Percentiles rank a stretch among this genome's conserved stretches.
Evolutionary conservation across 225 moss, liverwort and hornwort species (phyloP).

Genomic region (Asterella californica): DNA sequence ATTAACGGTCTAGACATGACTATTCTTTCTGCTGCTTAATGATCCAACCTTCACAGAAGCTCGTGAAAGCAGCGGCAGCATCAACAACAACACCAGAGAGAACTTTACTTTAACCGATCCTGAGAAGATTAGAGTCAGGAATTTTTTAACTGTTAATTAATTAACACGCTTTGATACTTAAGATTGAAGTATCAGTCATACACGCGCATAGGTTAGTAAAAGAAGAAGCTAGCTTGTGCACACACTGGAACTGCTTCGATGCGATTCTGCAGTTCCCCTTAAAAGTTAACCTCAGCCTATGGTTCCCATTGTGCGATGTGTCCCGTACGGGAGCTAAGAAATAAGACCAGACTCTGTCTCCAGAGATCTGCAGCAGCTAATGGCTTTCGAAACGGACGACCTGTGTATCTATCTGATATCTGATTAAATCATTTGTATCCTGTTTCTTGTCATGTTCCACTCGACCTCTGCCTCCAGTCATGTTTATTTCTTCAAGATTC

Average conservation of each 20-base stretch:
- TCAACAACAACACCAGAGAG: no score
- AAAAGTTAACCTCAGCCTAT: conserved; percentile 16
- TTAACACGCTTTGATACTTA: not conserved
- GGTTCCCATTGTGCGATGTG: conserved; percentile 23
- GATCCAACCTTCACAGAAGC: not conserved
- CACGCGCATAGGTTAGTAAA: not conserved
- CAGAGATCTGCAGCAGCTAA: conserved; percentile 24
- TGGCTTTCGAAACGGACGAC: conserved; percentile 1
- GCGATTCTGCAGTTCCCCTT: conserved; percentile 9
- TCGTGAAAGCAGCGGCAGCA: conserved; percentile 14
- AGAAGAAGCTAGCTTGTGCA: conserved; percentile 5
- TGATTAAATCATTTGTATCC: not conserved
- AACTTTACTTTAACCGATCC: not conserved
- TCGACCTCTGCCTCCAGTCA: not conserved
- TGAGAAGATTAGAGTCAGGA: not conserved
- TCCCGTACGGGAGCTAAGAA: conserved; percentile 28
- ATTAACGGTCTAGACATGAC: not conserved
- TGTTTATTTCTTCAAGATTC: no score
- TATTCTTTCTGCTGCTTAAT: conserved; percentile 12
- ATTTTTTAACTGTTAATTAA: not conserved
- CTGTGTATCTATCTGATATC: not conserved
- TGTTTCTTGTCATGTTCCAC: not conserved
- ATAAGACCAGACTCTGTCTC: conserved; percentile 20
- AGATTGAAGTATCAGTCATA: not conserved
- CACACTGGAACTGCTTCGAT: not conserved